Base-by-base conservation (phyloP, 345 rosid species). In the Bruguiera parviflora region DNA sequence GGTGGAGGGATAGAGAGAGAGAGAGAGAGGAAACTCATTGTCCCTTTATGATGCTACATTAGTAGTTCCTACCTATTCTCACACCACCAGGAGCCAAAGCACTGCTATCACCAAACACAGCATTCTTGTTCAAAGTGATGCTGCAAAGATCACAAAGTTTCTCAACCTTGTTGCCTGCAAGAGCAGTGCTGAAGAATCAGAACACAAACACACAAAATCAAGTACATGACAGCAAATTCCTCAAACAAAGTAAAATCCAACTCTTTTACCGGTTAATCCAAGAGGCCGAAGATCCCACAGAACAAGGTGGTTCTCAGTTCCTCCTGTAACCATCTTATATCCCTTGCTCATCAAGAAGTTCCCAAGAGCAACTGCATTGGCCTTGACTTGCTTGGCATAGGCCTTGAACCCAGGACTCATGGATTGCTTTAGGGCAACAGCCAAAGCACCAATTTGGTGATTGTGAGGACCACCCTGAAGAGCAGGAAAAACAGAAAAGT, bases 381-480 rank as follows among this genome's bases (percentile, higher is more conserved):
- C 97, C 85, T 84, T 90, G 66, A 96, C 99, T 80, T 96, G 99
- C 79, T 96, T 92, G 15, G 99, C 99, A 71, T 96, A 96, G 11
- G 79, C 91, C 91, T 92, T 96, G 84, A 96, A 96, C 31, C 82
- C 97, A 78, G 97, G 98, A 58, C 86, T 47, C 28, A 67, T 72
- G 52, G 85, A 87, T 86, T 96, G 99, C 79, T 96, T 96, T 88
- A 96, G 71, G 22, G 98, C 97, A 80, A 96, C 99, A 73, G 99
- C 99, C 69, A 96, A 78, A 62, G 99, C 99, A 67, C 92, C 99
- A 21, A 96, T 96, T 89, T 96, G 99, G 91, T 96, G 99, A 64
- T 96, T 96, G 87, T 96, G 99, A 0, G 99, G 99, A 73, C 99
- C 99, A 63, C 99, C 99, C 77, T 96, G 99, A 76, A 96, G 97